These are phyloP conservation scores for Saccharomyces pastorianus DNA, from an alignment of 1,139 yeast species.

Conservation along the genomic window DNA sequence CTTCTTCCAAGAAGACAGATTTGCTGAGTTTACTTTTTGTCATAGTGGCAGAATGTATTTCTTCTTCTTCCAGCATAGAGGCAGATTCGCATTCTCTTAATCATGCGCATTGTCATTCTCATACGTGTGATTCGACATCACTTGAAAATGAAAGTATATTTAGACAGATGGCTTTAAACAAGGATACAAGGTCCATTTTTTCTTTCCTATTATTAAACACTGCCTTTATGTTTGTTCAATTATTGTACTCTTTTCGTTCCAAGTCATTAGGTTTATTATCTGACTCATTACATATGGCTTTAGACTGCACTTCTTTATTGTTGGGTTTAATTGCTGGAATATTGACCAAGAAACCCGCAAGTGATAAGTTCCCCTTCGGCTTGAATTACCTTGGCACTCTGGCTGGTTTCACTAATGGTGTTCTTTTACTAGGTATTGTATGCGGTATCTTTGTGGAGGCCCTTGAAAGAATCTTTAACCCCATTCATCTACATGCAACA, in stretches of 20 bases:
- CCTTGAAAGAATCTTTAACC: conserved; percentile 65
- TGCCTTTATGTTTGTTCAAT: conserved; percentile 88
- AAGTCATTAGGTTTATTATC: conserved; percentile 85
- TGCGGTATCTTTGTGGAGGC: conserved; percentile 86
- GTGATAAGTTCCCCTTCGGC: conserved; percentile 77
- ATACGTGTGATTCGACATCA: neutral
- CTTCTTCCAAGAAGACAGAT: conserved; percentile 13
- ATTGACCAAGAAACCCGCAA: conserved; percentile 50
- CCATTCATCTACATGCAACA: conserved; percentile 70
- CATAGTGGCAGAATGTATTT: conserved; percentile 10
- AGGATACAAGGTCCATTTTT: conserved; percentile 83
- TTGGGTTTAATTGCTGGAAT: conserved; percentile 85
- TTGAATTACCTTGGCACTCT: conserved; percentile 76
- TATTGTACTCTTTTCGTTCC: conserved; percentile 83
- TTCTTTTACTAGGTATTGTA: conserved; percentile 77
- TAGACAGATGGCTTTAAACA: conserved; percentile 45
- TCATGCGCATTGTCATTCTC: conserved; percentile 6
- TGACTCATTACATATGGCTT: conserved; percentile 92
- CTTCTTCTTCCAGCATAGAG: neutral
- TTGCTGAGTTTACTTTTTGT: conserved; percentile 17
- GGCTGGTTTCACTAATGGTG: conserved; percentile 93
- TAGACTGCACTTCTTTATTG: conserved; percentile 84
- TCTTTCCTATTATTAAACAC: conserved; percentile 78
- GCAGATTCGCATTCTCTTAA: conserved; percentile 5
- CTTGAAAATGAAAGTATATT: conserved; percentile 16